Conservation (phyloP, 2,329 filamentous ascomycete species). For the Fusarium decemcellulare region DNA sequence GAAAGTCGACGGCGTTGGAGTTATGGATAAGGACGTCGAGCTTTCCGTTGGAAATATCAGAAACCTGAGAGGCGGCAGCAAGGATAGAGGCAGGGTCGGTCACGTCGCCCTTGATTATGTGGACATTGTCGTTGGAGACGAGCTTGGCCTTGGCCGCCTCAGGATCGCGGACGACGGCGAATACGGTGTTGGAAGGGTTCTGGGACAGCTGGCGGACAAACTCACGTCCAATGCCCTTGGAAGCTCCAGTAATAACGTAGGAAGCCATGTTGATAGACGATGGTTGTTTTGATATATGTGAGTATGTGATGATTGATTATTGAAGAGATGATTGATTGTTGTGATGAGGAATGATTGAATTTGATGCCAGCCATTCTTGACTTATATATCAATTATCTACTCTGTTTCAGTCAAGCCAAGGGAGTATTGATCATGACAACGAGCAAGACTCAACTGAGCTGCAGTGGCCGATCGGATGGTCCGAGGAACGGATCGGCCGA, state of each 20-base stretch:
- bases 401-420: not conserved
- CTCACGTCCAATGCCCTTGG: slow-evolving; percentile 42
- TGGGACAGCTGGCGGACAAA: slow-evolving; percentile 36
- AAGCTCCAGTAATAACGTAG: slow-evolving; percentile 40
- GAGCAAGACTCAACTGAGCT: not conserved
- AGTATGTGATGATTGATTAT: not conserved
- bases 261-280: slow-evolving; percentile 28
- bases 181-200: slow-evolving; percentile 3
- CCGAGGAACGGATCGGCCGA: slow-evolving; percentile 1
- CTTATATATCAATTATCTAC: not conserved
- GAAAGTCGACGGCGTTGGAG: not conserved
- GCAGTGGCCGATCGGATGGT: not conserved
- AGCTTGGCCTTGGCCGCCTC: not conserved
- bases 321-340: not conserved
- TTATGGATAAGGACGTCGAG: slow-evolving; percentile 6
- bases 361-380: not conserved
- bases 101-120: slow-evolving; percentile 8
- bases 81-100: not conserved
- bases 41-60: not conserved
- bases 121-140: not conserved
- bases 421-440: not conserved
- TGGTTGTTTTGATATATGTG: not conserved
- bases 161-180: slow-evolving; percentile 4
- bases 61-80: not conserved
- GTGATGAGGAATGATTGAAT: not conserved